These are phyloP conservation scores for Cokeromyces recurvatus DNA, from an alignment of 371 early-diverging fungal species.

Conservation along the genomic window DNA sequence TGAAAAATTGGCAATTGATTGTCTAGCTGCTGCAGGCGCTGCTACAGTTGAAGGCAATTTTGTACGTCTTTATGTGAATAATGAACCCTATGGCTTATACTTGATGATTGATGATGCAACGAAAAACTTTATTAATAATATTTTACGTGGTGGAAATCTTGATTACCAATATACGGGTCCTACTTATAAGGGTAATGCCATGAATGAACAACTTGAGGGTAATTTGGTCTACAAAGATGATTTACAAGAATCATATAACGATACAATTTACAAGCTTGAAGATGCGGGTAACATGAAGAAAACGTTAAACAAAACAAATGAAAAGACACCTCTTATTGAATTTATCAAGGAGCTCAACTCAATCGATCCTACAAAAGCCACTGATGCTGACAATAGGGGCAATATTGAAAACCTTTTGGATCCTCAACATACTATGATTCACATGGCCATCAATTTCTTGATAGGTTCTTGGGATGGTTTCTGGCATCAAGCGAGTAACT, in stretches of 20 bases:
- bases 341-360: conserved; percentile 22
- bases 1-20: conserved; percentile 46
- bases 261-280: conserved; percentile 35
- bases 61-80: conserved; percentile 52
- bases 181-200: conserved; percentile 36
- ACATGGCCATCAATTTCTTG: conserved; percentile 44
- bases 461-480: conserved; percentile 48
- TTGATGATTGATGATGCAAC: conserved; percentile 53
- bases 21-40: conserved; percentile 45
- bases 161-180: conserved; percentile 24
- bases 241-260: conserved; percentile 18
- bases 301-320: conserved; percentile 10
- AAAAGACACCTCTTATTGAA: conserved; percentile 19
- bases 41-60: conserved; percentile 45
- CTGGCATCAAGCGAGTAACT: conserved; percentile 46
- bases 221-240: conserved; percentile 35
- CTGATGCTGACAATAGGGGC: conserved; percentile 23
- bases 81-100: conserved; percentile 43
- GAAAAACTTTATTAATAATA: conserved; percentile 40
- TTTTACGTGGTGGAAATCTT: conserved; percentile 31
- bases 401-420: conserved; percentile 26
- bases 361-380: conserved; percentile 14
- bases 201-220: conserved; percentile 23
- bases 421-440: conserved; percentile 33
- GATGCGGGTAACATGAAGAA: conserved; percentile 20